phyloP scores from a whole-genome alignment of 805 yeast species.

The Metschnikowia colocasiae region DNA sequence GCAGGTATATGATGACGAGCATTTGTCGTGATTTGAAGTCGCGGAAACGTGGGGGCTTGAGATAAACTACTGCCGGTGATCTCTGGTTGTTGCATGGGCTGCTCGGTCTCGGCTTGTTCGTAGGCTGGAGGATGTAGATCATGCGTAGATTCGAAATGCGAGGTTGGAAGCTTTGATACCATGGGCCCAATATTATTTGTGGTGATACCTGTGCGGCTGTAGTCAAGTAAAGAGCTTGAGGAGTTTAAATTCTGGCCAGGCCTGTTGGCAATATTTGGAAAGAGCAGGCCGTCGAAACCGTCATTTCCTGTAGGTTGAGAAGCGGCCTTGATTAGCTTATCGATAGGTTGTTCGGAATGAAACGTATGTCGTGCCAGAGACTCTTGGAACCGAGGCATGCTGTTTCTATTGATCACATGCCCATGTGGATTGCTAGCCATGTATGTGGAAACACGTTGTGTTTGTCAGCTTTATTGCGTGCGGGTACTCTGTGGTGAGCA shows the following conservation, averaged over 20 bases:
- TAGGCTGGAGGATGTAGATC: not conserved
- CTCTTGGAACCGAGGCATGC: not conserved
- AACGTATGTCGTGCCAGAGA: not conserved
- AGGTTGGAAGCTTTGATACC: not conserved
- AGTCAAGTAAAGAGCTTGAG: not conserved
- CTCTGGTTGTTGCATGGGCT: not conserved
- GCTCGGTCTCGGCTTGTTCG: not conserved
- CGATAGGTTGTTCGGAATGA: not conserved
- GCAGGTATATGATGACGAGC: not conserved
- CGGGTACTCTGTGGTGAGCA: not conserved
- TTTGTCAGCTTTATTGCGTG: not conserved
- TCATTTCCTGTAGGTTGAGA: not conserved
- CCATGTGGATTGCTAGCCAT: conserved; percentile 3
- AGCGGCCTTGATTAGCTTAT: not conserved
- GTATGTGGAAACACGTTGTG: not conserved
- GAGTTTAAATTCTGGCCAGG: not conserved
- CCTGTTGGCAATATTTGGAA: not conserved
- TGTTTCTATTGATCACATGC: not conserved
- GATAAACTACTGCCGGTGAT: not conserved
- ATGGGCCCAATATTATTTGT: not conserved
- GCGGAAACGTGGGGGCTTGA: not conserved
- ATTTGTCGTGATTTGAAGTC: not conserved
- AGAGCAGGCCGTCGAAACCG: not conserved
- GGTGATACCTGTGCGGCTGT: not conserved
- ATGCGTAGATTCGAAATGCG: not conserved